phyloP scores from a whole-genome alignment of 2,329 filamentous ascomycete species.

The Teratosphaeria gauchensis region DNA sequence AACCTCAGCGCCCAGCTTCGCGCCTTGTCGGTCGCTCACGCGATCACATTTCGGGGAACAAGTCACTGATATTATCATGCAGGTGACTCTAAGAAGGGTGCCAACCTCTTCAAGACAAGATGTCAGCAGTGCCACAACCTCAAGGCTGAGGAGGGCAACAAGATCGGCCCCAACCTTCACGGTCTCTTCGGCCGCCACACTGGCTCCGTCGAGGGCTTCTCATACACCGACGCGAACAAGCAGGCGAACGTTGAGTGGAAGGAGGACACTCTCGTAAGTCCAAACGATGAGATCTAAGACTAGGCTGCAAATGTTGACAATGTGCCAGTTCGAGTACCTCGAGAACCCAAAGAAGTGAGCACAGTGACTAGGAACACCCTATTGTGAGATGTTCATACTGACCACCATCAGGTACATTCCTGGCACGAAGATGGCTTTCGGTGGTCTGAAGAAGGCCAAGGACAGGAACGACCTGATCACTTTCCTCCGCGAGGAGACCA shows the following conservation, averaged over 20 bases:
- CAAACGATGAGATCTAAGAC: too few species aligned
- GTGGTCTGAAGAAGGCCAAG: slow-evolving; percentile 99
- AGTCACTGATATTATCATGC: slow-evolving; percentile 7
- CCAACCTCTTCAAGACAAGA: slow-evolving; percentile 97
- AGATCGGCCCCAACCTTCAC: slow-evolving; percentile 94
- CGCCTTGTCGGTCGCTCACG: not conserved
- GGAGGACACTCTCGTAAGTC: slow-evolving; percentile 56
- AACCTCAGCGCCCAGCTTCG: not conserved
- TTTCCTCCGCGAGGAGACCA: slow-evolving; percentile 60
- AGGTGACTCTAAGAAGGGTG: slow-evolving; percentile 95
- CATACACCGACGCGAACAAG: slow-evolving; percentile 99
- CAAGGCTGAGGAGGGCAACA: slow-evolving; percentile 84
- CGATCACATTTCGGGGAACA: not conserved
- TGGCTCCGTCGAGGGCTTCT: slow-evolving; percentile 81
- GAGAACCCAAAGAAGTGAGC: slow-evolving; percentile 40
- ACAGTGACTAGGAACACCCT: not conserved
- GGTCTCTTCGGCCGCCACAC: slow-evolving; percentile 96
- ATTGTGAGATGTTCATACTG: not conserved
- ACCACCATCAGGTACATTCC: slow-evolving; percentile 72
- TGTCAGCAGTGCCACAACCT: slow-evolving; percentile 98
- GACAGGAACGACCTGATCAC: slow-evolving; percentile 98
- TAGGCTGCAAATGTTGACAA: too few species aligned
- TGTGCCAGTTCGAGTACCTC: slow-evolving; percentile 72
- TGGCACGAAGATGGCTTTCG: slow-evolving; percentile 99
- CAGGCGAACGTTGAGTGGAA: slow-evolving; percentile 85